phyloP scores from a whole-genome alignment of 2,329 filamentous ascomycete genomes.

The Aspergillus unguis region DNA sequence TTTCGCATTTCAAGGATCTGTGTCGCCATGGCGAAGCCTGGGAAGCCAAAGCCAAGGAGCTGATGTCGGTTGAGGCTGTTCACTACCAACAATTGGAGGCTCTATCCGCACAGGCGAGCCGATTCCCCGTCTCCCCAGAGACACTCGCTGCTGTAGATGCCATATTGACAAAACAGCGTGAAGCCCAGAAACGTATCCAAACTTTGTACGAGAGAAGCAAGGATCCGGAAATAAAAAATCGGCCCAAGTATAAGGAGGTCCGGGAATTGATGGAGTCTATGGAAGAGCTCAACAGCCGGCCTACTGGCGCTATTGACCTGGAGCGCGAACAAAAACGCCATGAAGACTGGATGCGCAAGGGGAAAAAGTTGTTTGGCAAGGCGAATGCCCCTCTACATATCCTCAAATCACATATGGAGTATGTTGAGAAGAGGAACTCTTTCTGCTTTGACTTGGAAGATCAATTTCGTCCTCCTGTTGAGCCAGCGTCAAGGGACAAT shows the following conservation, averaged over 20 bases:
- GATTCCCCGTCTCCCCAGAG: conserved; percentile 75
- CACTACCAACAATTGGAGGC: conserved; percentile 95
- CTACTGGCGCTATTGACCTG: conserved; percentile 82
- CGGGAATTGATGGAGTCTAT: conserved; percentile 82
- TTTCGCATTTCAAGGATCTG: conserved; percentile 73
- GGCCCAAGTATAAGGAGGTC: conserved; percentile 87
- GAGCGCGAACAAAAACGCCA: conserved; percentile 93
- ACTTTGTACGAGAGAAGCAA: conserved; percentile 76
- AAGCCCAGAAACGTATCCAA: conserved; percentile 84
- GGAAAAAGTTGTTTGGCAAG: conserved; percentile 97
- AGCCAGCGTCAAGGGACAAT: conserved; percentile 83
- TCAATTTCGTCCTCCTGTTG: conserved; percentile 82
- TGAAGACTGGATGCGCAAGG: conserved; percentile 98
- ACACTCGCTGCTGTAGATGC: conserved; percentile 81
- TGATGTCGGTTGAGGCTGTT: conserved; percentile 86
- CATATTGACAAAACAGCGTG: conserved; percentile 91
- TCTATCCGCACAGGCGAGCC: conserved; percentile 75
- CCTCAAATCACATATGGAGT: conserved; percentile 87
- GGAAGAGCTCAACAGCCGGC: conserved; percentile 88
- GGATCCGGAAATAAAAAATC: conserved; percentile 68
- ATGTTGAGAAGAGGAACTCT: conserved; percentile 82
- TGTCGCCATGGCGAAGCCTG: conserved; percentile 74
- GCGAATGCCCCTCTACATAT: conserved; percentile 97
- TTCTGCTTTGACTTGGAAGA: conserved; percentile 91
- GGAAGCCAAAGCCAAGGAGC: conserved; percentile 88